phyloP scores from a whole-genome alignment of 805 yeast species.

The Nakazawaea ishiwadae region DNA sequence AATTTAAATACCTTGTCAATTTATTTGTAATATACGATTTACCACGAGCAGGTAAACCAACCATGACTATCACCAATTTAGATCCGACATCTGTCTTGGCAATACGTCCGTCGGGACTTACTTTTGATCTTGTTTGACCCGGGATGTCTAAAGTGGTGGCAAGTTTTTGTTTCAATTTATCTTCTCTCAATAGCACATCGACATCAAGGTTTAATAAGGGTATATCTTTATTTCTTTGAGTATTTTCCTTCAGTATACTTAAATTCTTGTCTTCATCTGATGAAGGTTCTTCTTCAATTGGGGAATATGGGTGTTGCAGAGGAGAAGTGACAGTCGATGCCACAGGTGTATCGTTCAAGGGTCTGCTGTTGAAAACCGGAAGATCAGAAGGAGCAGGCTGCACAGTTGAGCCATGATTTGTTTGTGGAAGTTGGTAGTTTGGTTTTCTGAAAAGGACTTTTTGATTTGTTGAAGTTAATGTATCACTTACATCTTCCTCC shows the following conservation, averaged over 20 bases:
- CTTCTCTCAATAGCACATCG: slow-evolving; percentile 3
- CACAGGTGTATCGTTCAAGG: slow-evolving; percentile 71
- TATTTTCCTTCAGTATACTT: slow-evolving; percentile 13
- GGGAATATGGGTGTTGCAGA: slow-evolving; percentile 19
- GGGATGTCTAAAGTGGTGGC: slow-evolving; percentile 83
- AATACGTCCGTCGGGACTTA: slow-evolving; percentile 70
- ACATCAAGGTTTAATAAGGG: slow-evolving; percentile 11
- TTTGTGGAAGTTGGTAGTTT: slow-evolving; percentile 1
- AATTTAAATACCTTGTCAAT: slow-evolving; percentile 82
- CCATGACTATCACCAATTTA: slow-evolving; percentile 91
- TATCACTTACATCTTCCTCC: slow-evolving; percentile 10
- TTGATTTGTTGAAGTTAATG: neutral
- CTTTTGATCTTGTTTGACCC: slow-evolving; percentile 79
- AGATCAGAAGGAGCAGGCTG: slow-evolving; percentile 12
- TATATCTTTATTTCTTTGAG: slow-evolving; percentile 28
- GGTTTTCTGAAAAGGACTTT: slow-evolving; percentile 8
- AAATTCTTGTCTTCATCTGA: slow-evolving; percentile 14
- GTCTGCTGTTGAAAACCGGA: slow-evolving; percentile 66
- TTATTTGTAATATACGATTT: slow-evolving; percentile 92
- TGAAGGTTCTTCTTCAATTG: slow-evolving; percentile 15
- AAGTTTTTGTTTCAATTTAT: slow-evolving; percentile 8
- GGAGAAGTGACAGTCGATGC: slow-evolving; percentile 57
- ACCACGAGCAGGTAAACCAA: slow-evolving; percentile 93
- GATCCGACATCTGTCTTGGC: slow-evolving; percentile 69
- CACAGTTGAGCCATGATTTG: slow-evolving; percentile 14